These are phyloP conservation scores for Diversispora epigaea DNA, from an alignment of 192 early-diverging fungal genomes.

Conservation along the genomic window DNA sequence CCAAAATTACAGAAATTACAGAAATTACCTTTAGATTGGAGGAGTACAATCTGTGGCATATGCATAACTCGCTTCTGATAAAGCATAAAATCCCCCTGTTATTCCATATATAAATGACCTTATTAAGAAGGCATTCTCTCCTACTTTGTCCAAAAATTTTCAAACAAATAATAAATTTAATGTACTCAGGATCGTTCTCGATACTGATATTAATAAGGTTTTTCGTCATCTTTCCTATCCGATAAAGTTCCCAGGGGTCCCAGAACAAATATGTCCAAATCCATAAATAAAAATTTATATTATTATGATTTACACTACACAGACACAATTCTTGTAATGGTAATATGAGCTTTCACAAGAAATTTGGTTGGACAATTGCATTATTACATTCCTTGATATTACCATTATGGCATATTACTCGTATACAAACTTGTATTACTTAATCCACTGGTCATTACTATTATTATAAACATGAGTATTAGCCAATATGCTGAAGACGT, in stretches of 20 bases:
- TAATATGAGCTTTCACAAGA: neutral
- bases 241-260: conserved; percentile 22
- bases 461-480: neutral
- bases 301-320: too few relatives aligned
- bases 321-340: too few relatives aligned
- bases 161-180: neutral
- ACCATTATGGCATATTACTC: neutral
- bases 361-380: neutral
- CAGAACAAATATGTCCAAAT: conserved; percentile 24
- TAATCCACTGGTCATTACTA: neutral
- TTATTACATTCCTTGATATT: conserved; percentile 10
- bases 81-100: neutral
- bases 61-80: too few relatives aligned
- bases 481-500: conserved; percentile 11
- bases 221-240: conserved; percentile 25
- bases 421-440: neutral
- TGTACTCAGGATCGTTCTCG: neutral
- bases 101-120: conserved; percentile 2
- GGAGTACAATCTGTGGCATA: too few relatives aligned
- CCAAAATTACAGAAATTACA: too few relatives aligned
- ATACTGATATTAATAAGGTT: conserved; percentile 3
- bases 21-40: too few relatives aligned
- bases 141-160: neutral
- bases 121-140: neutral
- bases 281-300: neutral